Evolutionary conservation across 2,329 filamentous ascomycete species (phyloP), one percentile per base, ranked within the genome.

Genomic region (Bipolaris oryzae): DNA sequence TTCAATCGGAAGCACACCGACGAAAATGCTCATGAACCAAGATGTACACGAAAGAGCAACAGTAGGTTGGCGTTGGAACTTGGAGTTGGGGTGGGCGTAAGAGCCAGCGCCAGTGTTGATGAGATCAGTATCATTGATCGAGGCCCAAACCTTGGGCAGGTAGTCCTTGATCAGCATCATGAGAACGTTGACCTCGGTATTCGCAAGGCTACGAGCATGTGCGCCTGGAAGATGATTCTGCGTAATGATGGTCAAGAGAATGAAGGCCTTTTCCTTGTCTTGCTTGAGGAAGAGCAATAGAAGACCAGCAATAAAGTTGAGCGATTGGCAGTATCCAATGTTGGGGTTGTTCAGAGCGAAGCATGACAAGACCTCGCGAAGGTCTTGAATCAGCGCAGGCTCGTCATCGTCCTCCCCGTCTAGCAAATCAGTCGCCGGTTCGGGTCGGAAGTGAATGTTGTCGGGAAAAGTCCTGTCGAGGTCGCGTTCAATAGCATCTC

Each of bases 1-100:
- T 78, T 98, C 94, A 60, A 96, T 92, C 1, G 94, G 94, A 16
- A 98, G 80, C 0, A 91, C 96, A 50, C 93, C 92, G 59, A 97
- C 95, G 75, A 95, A 97, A 68, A 95, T 90, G 46, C 91, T 96
- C 94, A 98, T 97, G 76, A 98, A 96, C 94, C 94, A 98, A 3
- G 93, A 91, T 9, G 93, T 96, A 76, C 95, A 92, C 66, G 92
- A 96, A 5, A 98, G 84, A 0, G 91, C 95, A 63, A 98, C 94
- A 11, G 94, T 93, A 0, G 94, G 94, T 10, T 97, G 83, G 4
- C 89, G 77, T 48, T 78, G 66, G 42, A 74, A 72, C 39, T 73
- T 75, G 0, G 68, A 71, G 47, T 71, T 68, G 3, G 72, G 69
- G 50, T 75, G 73, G 3, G 72, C 69, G 39, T 73, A 56, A 7